Percentiles rank a stretch among this genome's conserved stretches.
phyloP scores from a whole-genome alignment of 306 rosid species.

The Vicia faba region DNA sequence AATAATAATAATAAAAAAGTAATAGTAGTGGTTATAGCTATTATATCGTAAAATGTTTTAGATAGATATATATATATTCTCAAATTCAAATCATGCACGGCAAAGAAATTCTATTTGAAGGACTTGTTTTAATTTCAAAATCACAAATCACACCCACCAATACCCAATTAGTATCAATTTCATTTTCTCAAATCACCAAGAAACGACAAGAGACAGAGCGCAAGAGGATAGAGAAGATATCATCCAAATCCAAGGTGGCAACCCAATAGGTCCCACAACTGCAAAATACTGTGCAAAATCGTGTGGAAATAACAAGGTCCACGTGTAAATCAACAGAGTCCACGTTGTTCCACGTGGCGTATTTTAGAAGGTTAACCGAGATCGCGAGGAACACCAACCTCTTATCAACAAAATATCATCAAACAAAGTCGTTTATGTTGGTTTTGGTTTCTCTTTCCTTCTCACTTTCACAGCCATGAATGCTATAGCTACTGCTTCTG shows the following conservation, averaged over 20 bases:
- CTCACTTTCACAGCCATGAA: constrained; percentile 61
- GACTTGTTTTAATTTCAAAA: background rate
- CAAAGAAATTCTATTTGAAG: background rate
- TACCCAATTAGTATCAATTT: background rate
- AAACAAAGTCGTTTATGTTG: constrained; percentile 6
- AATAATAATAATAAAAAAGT: no score
- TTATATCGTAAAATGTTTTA: no score
- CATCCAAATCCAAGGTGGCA: constrained; percentile 67
- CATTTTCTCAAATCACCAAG: constrained; percentile 9
- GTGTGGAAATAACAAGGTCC: constrained; percentile 63
- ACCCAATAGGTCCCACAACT: constrained; percentile 43
- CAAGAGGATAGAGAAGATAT: constrained; percentile 52
- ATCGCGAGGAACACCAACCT: constrained; percentile 71
- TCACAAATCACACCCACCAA: constrained; percentile 3
- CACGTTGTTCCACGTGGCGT: constrained; percentile 65
- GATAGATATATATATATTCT: no score
- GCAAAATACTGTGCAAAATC: constrained; percentile 32
- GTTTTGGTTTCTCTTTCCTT: constrained; percentile 32
- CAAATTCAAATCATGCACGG: no score
- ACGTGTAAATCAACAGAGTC: constrained; percentile 36
- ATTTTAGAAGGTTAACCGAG: constrained; percentile 55
- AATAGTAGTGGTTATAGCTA: no score
- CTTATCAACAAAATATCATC: constrained; percentile 61
- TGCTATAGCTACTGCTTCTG: constrained; percentile 79
- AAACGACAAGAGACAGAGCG: constrained; percentile 40